Base-by-base conservation (phyloP, 148 eudicot genomes). In the Heliosperma pusillum region DNA sequence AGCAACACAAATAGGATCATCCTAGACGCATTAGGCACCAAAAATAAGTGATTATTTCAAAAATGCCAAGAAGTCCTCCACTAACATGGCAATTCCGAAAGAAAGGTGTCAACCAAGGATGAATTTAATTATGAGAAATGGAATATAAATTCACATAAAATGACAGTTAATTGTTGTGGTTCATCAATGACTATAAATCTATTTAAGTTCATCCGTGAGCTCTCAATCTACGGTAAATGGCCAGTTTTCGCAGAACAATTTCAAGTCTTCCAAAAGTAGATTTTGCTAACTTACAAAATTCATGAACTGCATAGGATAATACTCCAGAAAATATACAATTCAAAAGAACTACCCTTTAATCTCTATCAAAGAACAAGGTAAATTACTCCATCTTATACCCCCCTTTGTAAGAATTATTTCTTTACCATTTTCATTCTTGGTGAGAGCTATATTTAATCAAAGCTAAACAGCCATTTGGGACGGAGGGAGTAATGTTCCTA, bases 1-100 rank as follows among this genome's bases (percentile, higher is more conserved):
- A 61, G 88, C 84, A 66, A 89, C 85, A 76, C 97, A 92, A 10
- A 90, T 66, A n/a, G 92, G 91, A 81, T 95, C 97, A 83, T 95
- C 97, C 99, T 95, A 78, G 74, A 70, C 59, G 42, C 50, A 61
- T 56, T 33, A 3, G 33, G 36, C 55, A 19, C 62, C n/a, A 26
- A n/a, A 69, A 69, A 47, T 4, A 19, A 20, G 16, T 61, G 25
- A 13, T 21, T 1, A 52, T 8, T 66, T 26, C 10, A 17, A 11
- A 33, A 21, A 45, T 8, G 25, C 40, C 7, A 2, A 11, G 19
- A 19, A 17, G 44, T 57, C 19, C 6, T 73, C 2, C 20, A 79
- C 24, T 36, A 33, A 66, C 22, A 66, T 12, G 21, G 33, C 7
- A 33, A 33, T 47, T 66, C 24, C 8, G 50, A 8, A 10, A 9